Base-by-base conservation (phyloP, 345 rosid genomes). In the Brassica cretica region DNA sequence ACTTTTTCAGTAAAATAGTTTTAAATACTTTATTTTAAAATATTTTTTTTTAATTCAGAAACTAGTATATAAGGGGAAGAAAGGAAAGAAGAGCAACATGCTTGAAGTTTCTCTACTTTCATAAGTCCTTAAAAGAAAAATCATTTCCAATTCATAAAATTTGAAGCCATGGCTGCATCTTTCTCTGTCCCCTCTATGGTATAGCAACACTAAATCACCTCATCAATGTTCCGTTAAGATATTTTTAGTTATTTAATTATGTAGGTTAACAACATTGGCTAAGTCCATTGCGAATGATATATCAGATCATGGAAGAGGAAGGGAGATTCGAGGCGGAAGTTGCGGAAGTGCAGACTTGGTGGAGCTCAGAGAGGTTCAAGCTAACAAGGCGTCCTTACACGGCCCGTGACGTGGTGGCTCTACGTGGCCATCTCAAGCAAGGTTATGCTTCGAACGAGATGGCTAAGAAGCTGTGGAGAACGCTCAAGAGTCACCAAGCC, bases 301-400 rank as follows among this genome's bases (percentile, higher is more conserved):
- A 7, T 64, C 68, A 91, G 97, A 88, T 94, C 56, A 76, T 93
- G 96, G 94, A 90, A 81, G 99, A 95, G 83, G 98, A 95, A 86
- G 91, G 96, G 66, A 85, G 92, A 81, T 89, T 88, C 46, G 96
- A 93, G 75, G 91, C 91, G 1, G 98, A 93, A 82, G 94, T 93
- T 39, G 94, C 94, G 65, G 96, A 93, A 81, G 93, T 91, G 87
- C 96, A 93, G 79, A 85, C 97, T 75, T 91, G 98, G 99, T 95
- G 97, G 98, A 89, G 84, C 90, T 72, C 91, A 1, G 99, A 93
- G 90, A 87, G 99, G 92, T 95, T 95, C 98, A 87, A 83, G 88
- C 90, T 95, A 70, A 91, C 93, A 70, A 76, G 79, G 44, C 80
- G 97, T 73, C 96, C 98, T 8, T 93, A 93, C 84, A 71, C 93